Conservation (phyloP, 345 rosid species). For the Excoecaria agallocha region DNA sequence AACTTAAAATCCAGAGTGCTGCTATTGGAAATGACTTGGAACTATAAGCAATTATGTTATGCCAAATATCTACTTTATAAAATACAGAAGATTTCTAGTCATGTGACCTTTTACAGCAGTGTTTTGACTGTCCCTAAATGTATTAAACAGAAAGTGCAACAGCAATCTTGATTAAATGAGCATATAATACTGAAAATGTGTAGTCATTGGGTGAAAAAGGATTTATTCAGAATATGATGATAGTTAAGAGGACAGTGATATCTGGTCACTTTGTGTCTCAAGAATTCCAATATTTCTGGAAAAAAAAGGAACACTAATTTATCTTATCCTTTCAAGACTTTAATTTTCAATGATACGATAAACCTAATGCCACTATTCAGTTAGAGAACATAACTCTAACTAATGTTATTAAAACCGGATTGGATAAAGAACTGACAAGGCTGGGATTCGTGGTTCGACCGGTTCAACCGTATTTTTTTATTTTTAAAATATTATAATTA, state of each 20-base stretch:
- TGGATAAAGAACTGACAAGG: too few relatives aligned
- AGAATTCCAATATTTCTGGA: too few relatives aligned
- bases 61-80: not conserved
- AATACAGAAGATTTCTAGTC: too few relatives aligned
- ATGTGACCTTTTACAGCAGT: too few relatives aligned
- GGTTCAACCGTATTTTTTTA: too few relatives aligned
- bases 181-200: not conserved
- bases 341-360: not conserved
- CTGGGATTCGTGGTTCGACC: too few relatives aligned
- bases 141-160: too few relatives aligned
- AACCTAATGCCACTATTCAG: not conserved
- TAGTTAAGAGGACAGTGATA: not conserved
- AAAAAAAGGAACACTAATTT: too few relatives aligned
- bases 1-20: not conserved
- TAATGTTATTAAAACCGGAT: too few relatives aligned
- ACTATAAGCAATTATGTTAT: not conserved
- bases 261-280: not conserved
- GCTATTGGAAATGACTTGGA: not conserved
- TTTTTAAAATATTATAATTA: too few relatives aligned
- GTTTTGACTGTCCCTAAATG: too few relatives aligned
- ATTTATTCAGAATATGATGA: not conserved
- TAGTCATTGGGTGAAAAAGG: not conserved
- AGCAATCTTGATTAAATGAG: not conserved
- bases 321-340: too few relatives aligned
- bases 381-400: not conserved